Percentiles rank a stretch among this genome's conserved stretches.
Conservation (phyloP, 2,329 filamentous ascomycete species). For the Cytospora chrysosperma region DNA sequence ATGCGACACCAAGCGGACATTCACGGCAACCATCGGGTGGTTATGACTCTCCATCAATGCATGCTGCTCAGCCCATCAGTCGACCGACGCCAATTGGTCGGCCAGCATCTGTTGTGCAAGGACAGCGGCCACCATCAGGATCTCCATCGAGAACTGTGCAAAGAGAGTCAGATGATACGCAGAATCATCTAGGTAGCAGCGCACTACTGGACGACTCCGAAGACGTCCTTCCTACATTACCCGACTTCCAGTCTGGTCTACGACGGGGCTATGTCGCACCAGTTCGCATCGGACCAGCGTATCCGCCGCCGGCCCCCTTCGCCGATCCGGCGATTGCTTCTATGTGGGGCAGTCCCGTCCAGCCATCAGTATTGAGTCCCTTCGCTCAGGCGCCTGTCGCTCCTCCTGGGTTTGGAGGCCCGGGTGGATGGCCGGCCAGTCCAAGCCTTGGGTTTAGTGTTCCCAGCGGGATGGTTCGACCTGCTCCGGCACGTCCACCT, state of each 20-base stretch:
- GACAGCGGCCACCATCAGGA: conserved; percentile 39
- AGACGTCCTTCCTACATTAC: conserved; percentile 41
- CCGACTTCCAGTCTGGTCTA: conserved; percentile 30
- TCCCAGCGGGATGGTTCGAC: conserved; percentile 38
- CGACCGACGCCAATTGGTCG: conserved; percentile 85
- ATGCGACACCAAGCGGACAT: conserved; percentile 54
- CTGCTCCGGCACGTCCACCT: conserved; percentile 47
- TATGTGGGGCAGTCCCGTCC: conserved; percentile 28
- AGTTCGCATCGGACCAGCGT: conserved; percentile 43
- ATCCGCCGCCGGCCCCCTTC: conserved; percentile 38
- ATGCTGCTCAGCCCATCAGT: conserved; percentile 69
- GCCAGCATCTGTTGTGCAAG: conserved; percentile 69
- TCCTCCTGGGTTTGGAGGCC: conserved; percentile 46
- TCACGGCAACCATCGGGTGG: conserved; percentile 74
- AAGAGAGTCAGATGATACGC: conserved; percentile 67
- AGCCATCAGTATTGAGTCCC: conserved; percentile 26
- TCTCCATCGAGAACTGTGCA: conserved; percentile 35
- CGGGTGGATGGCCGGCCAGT: conserved; percentile 35
- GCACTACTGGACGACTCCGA: conserved; percentile 78
- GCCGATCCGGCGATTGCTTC: conserved; percentile 24
- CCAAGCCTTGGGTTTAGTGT: conserved; percentile 33
- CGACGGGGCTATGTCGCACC: conserved; percentile 50
- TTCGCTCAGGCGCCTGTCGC: conserved; percentile 37
- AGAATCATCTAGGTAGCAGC: conserved; percentile 83
- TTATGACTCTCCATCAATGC: conserved; percentile 55